Evolutionary conservation across 2,329 filamentous ascomycete species (phyloP).

Genomic region (Exserohilum turcica): DNA sequence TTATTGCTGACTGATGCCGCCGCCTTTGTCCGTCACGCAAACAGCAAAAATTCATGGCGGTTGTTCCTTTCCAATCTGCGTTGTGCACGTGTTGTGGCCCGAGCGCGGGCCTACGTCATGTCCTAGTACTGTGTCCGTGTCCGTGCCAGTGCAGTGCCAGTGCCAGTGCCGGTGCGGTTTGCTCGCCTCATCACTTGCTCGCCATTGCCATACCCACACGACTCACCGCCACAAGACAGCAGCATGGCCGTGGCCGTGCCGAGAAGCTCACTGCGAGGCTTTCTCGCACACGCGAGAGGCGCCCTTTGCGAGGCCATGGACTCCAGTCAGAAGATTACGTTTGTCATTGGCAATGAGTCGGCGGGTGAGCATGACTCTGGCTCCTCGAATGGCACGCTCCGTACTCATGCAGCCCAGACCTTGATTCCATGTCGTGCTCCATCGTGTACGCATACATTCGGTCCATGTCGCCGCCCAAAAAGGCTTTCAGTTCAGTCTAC

Average conservation of each 20-base stretch:
- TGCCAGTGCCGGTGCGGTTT: too few relatives aligned
- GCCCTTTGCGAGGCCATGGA: slow-evolving; percentile 50
- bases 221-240: slow-evolving; percentile 19
- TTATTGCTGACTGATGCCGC: neutral
- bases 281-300: slow-evolving; percentile 53
- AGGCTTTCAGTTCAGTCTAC: slow-evolving; percentile 60
- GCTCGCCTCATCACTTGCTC: slow-evolving; percentile 6
- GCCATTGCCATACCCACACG: neutral
- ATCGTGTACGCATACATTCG: slow-evolving; percentile 76
- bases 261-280: slow-evolving; percentile 54
- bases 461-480: slow-evolving; percentile 58
- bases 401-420: slow-evolving; percentile 58
- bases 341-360: slow-evolving; percentile 61
- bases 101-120: slow-evolving; percentile 24
- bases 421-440: slow-evolving; percentile 79
- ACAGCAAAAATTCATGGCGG: neutral
- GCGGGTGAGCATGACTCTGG: slow-evolving; percentile 45
- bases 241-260: slow-evolving; percentile 51
- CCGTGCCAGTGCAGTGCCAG: too few relatives aligned
- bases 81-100: slow-evolving; percentile 19
- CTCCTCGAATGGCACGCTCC: neutral
- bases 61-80: slow-evolving; percentile 2
- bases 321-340: slow-evolving; percentile 50
- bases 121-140: neutral
- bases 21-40: neutral